Evolutionary conservation across 1,284 basidiomycete genomes (phyloP), one percentile per base, ranked within the genome.

Genomic region (Ceratobasidium sp.): DNA sequence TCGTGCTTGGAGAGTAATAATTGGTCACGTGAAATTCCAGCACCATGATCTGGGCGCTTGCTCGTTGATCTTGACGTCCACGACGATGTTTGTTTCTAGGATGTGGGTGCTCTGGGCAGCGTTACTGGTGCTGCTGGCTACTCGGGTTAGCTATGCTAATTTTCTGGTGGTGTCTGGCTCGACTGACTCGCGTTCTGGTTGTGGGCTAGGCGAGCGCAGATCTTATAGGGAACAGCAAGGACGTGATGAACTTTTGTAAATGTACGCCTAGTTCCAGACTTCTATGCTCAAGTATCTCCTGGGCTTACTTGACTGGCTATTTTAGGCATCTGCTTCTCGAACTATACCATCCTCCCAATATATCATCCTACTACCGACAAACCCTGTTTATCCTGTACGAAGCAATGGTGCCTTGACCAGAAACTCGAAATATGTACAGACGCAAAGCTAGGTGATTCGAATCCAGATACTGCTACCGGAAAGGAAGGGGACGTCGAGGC

Each of bases 401-500:
- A 95, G 78, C 92, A 96, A 80, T 98, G 95, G 91, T 98, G 96
- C 82, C 84, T 96, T 64, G 95, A 97, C 79, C 96, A 95, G 81
- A 95, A 96, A 79, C 85, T 98, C 35, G 83, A 87, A 7, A 96
- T 95, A 66, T 98, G 96, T 79, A 85, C 88, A 64, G 93, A 92
- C 52, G 96, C 96, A 41, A 86, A 90, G 66, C 83, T 95, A 43
- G 95, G 94, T 32, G 92, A 95, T 78, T 90, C 92, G 44, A 89
- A 98, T 82, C 92, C 91, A 26, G 95, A 98, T 81, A 95, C 92
- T 23, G 95, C 92, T 7, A 96, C 95, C 1, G 96, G 96, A n/a
- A 95, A 94, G 78, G 96, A 97, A 80, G 95, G 95, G 28, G 95
- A 98, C 81, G 94, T 98, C 44, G 93, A 96, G 83, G 95, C 95